Conservation (phyloP, 2,329 filamentous ascomycete genomes). For the Coniochaeta sp. region DNA sequence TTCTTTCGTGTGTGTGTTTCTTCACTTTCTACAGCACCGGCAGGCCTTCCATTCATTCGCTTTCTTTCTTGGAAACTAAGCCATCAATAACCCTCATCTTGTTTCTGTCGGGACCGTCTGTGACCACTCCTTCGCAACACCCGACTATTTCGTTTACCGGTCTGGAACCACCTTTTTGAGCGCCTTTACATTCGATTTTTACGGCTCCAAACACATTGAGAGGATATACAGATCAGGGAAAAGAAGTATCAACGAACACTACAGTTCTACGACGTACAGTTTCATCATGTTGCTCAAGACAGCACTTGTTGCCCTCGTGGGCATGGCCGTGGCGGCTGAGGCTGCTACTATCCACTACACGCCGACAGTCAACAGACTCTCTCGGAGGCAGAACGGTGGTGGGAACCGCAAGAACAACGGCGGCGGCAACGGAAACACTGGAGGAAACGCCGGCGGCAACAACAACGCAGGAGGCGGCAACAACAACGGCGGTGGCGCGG, state of each 20-base stretch:
- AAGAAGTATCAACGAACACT: neutral
- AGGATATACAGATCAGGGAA: constrained; percentile 3
- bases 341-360: constrained; percentile 33
- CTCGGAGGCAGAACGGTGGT: constrained; percentile 30
- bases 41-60: constrained; percentile 35
- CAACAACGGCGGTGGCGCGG: constrained; percentile 20
- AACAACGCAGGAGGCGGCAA: constrained; percentile 17
- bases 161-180: constrained; percentile 41
- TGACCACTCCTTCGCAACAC: constrained; percentile 36
- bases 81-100: constrained; percentile 19
- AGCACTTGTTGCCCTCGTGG: constrained; percentile 40
- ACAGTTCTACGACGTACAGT: constrained; percentile 6
- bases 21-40: constrained; percentile 4
- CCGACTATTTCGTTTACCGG: constrained; percentile 25
- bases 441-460: constrained; percentile 13
- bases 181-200: constrained; percentile 14
- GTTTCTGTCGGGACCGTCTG: constrained; percentile 31
- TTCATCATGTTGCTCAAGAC: constrained; percentile 44
- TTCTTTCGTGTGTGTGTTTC: constrained; percentile 28
- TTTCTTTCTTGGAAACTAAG: constrained; percentile 24
- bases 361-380: constrained; percentile 22
- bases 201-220: constrained; percentile 18
- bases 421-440: constrained; percentile 7
- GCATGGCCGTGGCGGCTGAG: constrained; percentile 37
- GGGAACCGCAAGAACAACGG: constrained; percentile 9